Evolutionary conservation across 306 rosid species (phyloP).

Genomic region (Arachis hypogaea): DNA sequence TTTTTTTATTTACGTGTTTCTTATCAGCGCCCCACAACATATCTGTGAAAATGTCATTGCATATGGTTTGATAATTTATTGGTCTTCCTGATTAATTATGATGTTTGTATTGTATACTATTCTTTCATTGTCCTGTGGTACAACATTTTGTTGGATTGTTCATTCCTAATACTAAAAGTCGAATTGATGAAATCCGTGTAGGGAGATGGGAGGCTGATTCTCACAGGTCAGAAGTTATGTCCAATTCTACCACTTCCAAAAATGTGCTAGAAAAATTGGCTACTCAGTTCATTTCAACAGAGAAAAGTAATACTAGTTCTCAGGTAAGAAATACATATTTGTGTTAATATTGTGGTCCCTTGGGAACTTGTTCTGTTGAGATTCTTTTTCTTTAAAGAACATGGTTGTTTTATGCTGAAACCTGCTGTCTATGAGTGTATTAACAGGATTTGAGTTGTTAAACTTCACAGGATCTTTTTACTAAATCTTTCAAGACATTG

Average conservation of each 20-base stretch:
- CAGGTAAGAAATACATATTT: slow-evolving; percentile 53
- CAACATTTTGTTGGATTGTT: slow-evolving; percentile 8
- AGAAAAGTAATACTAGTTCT: slow-evolving; percentile 30
- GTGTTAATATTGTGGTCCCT: slow-evolving; percentile 17
- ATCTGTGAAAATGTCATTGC: not conserved
- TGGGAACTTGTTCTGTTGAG: slow-evolving; percentile 6
- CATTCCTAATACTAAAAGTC: slow-evolving; percentile 33
- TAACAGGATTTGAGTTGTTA: slow-evolving; percentile 28
- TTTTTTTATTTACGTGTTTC: slow-evolving; percentile 23
- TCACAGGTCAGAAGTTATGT: slow-evolving; percentile 46
- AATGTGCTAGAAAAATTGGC: slow-evolving; percentile 48
- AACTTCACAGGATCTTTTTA: slow-evolving; percentile 15
- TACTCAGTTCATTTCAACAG: slow-evolving; percentile 35
- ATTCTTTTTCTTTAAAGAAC: slow-evolving; percentile 18
- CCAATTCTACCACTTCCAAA: slow-evolving; percentile 43
- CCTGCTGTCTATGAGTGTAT: slow-evolving; percentile 29
- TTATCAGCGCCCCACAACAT: slow-evolving; percentile 11
- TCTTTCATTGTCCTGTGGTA: not conserved
- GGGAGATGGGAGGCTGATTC: slow-evolving; percentile 59
- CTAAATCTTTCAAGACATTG: slow-evolving; percentile 33
- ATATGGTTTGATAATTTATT: slow-evolving; percentile 17
- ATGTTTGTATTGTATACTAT: slow-evolving; percentile 16
- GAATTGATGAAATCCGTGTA: slow-evolving; percentile 47
- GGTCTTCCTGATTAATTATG: slow-evolving; percentile 13
- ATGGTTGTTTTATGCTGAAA: slow-evolving; percentile 24